phyloP scores from a whole-genome alignment of 768 basidiomycete species.

The Amanita pseudoporphyria region DNA sequence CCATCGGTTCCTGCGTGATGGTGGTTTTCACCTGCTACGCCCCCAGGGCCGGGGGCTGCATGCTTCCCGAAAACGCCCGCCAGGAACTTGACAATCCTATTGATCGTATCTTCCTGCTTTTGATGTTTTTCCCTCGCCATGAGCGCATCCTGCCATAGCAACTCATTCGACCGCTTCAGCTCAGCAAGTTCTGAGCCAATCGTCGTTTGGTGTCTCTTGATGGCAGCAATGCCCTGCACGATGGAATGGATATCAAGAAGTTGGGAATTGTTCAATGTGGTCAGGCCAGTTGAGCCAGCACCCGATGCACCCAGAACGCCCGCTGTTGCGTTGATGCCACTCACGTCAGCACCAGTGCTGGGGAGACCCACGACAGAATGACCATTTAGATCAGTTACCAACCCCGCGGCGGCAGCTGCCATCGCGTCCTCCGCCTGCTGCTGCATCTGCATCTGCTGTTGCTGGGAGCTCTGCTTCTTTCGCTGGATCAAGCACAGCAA shows the following conservation, averaged over 20 bases:
- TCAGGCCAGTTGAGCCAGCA: conserved; percentile 5
- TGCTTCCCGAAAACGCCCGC: conserved; percentile 80
- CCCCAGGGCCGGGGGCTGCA: conserved; percentile 21
- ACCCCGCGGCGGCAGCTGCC: conserved; percentile 1
- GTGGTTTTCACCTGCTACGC: conserved; percentile 23
- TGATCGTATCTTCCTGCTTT: conserved; percentile 94
- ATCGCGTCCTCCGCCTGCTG: not conserved
- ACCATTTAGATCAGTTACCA: not conserved
- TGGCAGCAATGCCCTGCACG: conserved; percentile 72
- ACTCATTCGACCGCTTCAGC: conserved; percentile 77
- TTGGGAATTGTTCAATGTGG: conserved; percentile 33
- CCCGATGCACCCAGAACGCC: not conserved
- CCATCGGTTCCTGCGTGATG: conserved; percentile 13
- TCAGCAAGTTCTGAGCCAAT: conserved; percentile 86
- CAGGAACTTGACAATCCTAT: conserved; percentile 89
- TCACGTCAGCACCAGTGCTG: not conserved
- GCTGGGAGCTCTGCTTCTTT: conserved; percentile 55
- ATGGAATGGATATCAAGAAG: conserved; percentile 72
- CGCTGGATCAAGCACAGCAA: conserved; percentile 81
- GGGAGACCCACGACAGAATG: not conserved
- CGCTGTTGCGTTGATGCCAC: not conserved
- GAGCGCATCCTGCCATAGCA: conserved; percentile 89
- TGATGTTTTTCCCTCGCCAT: conserved; percentile 70
- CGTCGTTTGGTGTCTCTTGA: conserved; percentile 88
- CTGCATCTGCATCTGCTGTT: conserved; percentile 8